phyloP scores from a whole-genome alignment of 352 stramenopile genomes.

The Phytopythium cucurbitacearum region DNA sequence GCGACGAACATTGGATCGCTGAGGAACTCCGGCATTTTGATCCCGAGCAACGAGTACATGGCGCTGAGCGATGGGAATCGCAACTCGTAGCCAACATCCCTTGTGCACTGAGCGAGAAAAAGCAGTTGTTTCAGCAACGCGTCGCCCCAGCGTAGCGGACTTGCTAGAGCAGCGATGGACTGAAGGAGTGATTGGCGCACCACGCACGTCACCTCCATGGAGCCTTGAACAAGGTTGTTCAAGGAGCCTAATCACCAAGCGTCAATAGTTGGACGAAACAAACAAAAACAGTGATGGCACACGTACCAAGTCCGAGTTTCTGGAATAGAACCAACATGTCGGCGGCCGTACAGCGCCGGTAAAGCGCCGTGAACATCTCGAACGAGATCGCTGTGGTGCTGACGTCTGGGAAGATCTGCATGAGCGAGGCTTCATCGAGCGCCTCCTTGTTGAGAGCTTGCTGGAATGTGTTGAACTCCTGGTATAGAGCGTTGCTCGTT shows the following conservation, averaged over 20 bases:
- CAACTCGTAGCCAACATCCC: constrained; percentile 34
- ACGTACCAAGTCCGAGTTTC: constrained; percentile 40
- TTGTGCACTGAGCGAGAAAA: constrained; percentile 23
- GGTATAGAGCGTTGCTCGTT: background rate
- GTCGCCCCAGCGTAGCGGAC: constrained; percentile 31
- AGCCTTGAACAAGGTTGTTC: constrained; percentile 27
- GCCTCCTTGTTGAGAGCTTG: constrained; percentile 38
- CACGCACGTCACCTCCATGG: constrained; percentile 18
- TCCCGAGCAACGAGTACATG: constrained; percentile 10
- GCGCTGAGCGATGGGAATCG: constrained; percentile 20
- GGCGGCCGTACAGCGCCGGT: constrained; percentile 27
- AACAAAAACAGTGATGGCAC: background rate
- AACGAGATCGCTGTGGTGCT: constrained; percentile 18
- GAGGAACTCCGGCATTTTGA: constrained; percentile 9
- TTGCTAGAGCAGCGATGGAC: constrained; percentile 17
- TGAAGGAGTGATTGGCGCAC: constrained; percentile 17
- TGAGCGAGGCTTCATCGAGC: constrained; percentile 30
- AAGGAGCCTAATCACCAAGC: constrained; percentile 23
- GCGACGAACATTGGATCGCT: constrained; percentile 20
- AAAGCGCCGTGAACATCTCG: constrained; percentile 31
- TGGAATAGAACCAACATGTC: constrained; percentile 27
- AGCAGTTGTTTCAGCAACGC: constrained; percentile 26
- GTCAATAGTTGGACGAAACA: background rate
- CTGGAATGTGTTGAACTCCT: constrained; percentile 66
- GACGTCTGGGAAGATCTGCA: constrained; percentile 25